phyloP scores from a whole-genome alignment of 495 filamentous ascomycete species.

The Penicillium dipodomyicola region DNA sequence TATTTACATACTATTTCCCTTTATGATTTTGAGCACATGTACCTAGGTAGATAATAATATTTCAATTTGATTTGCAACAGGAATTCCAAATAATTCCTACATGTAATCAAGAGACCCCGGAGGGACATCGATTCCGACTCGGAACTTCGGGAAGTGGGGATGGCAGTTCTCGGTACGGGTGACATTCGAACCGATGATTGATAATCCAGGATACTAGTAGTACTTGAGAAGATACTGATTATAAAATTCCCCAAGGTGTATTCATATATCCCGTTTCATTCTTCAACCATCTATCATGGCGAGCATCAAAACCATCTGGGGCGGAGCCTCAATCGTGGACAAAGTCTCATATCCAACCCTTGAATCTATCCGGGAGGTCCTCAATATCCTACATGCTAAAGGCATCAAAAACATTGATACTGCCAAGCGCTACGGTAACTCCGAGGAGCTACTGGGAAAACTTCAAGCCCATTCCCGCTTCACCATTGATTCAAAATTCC shows the following conservation, averaged over 20 bases:
- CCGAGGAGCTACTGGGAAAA: constrained; percentile 31
- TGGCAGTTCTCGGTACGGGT: too few relatives aligned
- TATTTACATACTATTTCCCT: too few relatives aligned
- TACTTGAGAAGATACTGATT: neutral
- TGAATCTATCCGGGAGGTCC: constrained; percentile 5
- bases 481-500: constrained; percentile 36
- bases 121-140: too few relatives aligned
- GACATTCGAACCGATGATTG: too few relatives aligned
- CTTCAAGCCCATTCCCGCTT: constrained; percentile 26
- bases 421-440: constrained; percentile 29
- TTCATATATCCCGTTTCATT: too few relatives aligned
- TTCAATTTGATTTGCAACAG: too few relatives aligned
- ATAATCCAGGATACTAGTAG: too few relatives aligned
- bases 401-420: constrained; percentile 37
- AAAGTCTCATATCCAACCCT: neutral
- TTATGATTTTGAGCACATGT: too few relatives aligned
- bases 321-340: neutral
- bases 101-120: too few relatives aligned
- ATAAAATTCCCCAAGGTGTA: neutral
- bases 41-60: too few relatives aligned
- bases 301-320: neutral
- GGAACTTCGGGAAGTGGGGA: too few relatives aligned
- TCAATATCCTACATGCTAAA: constrained; percentile 19
- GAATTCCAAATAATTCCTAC: too few relatives aligned
- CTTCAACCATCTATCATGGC: neutral